Percentiles rank a stretch among this genome's conserved stretches.
These are phyloP conservation scores for Pholiota microspora DNA, from an alignment of 768 basidiomycete genomes.

Conservation along the genomic window DNA sequence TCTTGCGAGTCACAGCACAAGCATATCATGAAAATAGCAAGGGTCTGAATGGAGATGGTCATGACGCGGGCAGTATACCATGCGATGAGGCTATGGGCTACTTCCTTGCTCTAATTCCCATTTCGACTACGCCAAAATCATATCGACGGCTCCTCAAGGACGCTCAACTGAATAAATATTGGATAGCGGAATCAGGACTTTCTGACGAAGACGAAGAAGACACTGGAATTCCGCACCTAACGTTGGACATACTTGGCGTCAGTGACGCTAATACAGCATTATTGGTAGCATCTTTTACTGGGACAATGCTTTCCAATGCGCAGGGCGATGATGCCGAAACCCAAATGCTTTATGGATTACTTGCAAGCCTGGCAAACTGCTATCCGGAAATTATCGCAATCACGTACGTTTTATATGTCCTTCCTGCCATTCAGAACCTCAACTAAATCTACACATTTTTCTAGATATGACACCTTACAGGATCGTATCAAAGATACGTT, in stretches of 20 bases:
- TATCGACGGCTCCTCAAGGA: conserved; percentile 65
- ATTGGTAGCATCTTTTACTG: conserved; percentile 70
- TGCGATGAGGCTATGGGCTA: conserved; percentile 68
- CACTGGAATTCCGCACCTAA: conserved; percentile 49
- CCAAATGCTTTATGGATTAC: conserved; percentile 72
- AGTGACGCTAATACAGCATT: conserved; percentile 64
- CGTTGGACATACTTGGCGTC: conserved; percentile 58
- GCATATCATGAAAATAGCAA: conserved; percentile 27
- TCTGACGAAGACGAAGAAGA: conserved; percentile 36
- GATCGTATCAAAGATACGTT: conserved; percentile 75
- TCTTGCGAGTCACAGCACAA: conserved; percentile 60
- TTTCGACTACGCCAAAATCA: conserved; percentile 53
- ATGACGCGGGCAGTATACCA: conserved; percentile 44
- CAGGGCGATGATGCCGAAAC: conserved; percentile 82
- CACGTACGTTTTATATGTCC: conserved; percentile 49
- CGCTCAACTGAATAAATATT: conserved; percentile 51
- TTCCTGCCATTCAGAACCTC: background rate
- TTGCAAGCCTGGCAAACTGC: conserved; percentile 64
- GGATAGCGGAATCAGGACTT: conserved; percentile 37
- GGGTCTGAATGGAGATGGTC: conserved; percentile 20
- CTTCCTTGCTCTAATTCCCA: conserved; percentile 75
- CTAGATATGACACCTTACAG: conserved; percentile 73
- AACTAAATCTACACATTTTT: conserved; percentile 5
- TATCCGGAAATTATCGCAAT: conserved; percentile 74
- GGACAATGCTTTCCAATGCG: conserved; percentile 70